Evolutionary conservation across 805 yeast species (phyloP).

Genomic region (Lipomyces yamadae): DNA sequence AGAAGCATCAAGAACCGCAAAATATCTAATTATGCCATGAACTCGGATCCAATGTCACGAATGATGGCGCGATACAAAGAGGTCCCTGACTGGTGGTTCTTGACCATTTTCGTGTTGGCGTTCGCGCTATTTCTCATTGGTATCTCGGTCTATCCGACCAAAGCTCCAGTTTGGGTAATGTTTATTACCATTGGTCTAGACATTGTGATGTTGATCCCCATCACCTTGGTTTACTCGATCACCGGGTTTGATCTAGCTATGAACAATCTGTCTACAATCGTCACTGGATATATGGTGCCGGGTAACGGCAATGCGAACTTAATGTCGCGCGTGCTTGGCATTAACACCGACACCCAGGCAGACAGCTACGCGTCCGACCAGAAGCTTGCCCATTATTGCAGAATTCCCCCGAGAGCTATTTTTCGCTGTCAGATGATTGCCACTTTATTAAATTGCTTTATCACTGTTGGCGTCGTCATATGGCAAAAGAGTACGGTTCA

Average conservation of each 20-base stretch:
- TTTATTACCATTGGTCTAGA: conserved; percentile 61
- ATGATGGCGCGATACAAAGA: conserved; percentile 61
- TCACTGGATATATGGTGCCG: conserved; percentile 68
- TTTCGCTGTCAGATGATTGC: conserved; percentile 60
- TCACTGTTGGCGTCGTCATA: conserved; percentile 52
- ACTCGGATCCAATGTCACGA: conserved; percentile 27
- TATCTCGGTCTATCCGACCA: conserved; percentile 45
- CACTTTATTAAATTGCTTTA: conserved; percentile 58
- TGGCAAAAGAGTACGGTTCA: conserved; percentile 49
- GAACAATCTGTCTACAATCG: conserved; percentile 64
- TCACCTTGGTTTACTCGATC: conserved; percentile 64
- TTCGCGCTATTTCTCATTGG: conserved; percentile 44
- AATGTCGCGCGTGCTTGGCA: conserved; percentile 47
- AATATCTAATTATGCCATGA: conserved; percentile 8
- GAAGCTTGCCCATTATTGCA: conserved; percentile 59
- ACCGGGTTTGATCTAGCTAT: conserved; percentile 65
- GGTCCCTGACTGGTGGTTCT: conserved; percentile 70
- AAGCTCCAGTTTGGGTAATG: conserved; percentile 67
- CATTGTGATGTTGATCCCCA: conserved; percentile 61
- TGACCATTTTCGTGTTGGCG: conserved; percentile 51
- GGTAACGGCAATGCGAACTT: conserved; percentile 63
- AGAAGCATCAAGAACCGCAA: conserved; percentile 9
- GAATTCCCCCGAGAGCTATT: conserved; percentile 56
- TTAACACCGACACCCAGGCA: conserved; percentile 55
- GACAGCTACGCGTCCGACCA: conserved; percentile 47